A percentile compares a stretch with the other conserved stretches of the same genome.
phyloP scores from a whole-genome alignment of 495 filamentous ascomycete species.

The Cenococcum geophilum region DNA sequence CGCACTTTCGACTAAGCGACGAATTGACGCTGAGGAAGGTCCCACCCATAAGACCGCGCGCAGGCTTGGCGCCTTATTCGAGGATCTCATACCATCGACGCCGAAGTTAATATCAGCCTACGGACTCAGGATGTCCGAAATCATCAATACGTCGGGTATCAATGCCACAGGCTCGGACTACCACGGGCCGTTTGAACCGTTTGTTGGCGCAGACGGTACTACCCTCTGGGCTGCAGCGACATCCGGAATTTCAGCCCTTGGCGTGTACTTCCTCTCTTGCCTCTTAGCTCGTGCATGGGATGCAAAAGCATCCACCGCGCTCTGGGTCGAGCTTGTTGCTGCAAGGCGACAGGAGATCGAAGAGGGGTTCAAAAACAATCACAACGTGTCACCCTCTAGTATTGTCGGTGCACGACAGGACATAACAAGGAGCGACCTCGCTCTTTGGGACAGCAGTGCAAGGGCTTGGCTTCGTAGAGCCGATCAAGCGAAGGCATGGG shows the following conservation, averaged over 20 bases:
- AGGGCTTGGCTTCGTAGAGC: slow-evolving; percentile 14
- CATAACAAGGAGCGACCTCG: slow-evolving; percentile 12
- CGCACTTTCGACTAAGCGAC: background rate
- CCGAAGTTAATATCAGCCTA: slow-evolving; percentile 4
- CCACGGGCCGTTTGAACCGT: slow-evolving; percentile 27
- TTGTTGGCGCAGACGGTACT: slow-evolving; percentile 34
- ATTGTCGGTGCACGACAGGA: background rate
- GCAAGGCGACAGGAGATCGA: slow-evolving; percentile 22
- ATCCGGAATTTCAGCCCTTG: background rate
- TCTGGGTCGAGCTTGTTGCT: slow-evolving; percentile 24
- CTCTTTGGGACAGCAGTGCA: slow-evolving; percentile 14
- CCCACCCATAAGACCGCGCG: slow-evolving; percentile 6
- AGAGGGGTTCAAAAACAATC: slow-evolving; percentile 11
- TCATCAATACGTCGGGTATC: background rate
- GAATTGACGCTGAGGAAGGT: slow-evolving; percentile 2
- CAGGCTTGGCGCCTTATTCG: slow-evolving; percentile 8
- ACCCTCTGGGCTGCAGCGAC: slow-evolving; percentile 36
- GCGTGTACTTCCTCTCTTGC: slow-evolving; percentile 11
- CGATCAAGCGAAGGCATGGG: slow-evolving; percentile 11
- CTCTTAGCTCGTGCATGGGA: slow-evolving; percentile 13
- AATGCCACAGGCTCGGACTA: background rate
- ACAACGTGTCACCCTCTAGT: too few relatives aligned
- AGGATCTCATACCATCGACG: background rate
- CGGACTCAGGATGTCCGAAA: slow-evolving; percentile 4
- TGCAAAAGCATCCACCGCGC: slow-evolving; percentile 2